Base-by-base conservation (phyloP, 1,139 yeast genomes). In the Scheffersomyces stambukii region DNA sequence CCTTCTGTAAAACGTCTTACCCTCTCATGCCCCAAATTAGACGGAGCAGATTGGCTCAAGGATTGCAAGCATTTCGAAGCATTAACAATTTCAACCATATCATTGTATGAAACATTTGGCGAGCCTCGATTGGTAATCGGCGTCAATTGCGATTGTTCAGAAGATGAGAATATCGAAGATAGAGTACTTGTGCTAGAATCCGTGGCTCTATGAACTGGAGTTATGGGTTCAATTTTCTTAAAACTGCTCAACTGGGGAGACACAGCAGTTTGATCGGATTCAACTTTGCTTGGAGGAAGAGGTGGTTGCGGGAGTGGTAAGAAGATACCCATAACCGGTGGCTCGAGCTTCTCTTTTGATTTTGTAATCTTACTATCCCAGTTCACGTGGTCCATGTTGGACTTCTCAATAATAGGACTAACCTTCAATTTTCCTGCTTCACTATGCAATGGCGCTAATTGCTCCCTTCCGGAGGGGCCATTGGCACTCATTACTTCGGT, bases 11-110 rank as follows among this genome's bases (percentile, higher is more conserved):
- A 20, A 19, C 28, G 20, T 13, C 23, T 18, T 8, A 17, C 16
- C n/a, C 19, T 18, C 30, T 22, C n/a, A n/a, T n/a, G n/a, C n/a
- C n/a, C n/a, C n/a, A n/a, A n/a, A n/a, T n/a, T n/a, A n/a, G n/a
- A n/a, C n/a, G n/a, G n/a, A n/a, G n/a, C n/a, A n/a, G n/a, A n/a
- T 25, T 25, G 32, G 15, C 38, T 33, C 19, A 64, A 45, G 13
- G 57, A 50, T 40, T 63, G 68, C 16, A 64, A 49, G 34, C 70
- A 64, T 37, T 55, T 54, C 14, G 68, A 62, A 4, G 70, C 71
- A 38, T 57, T 60, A 10, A 64, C 58, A 10, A 64, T 50, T 28
- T 62, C 70, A 31, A 52, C 42, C 47, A 57, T 47, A 21, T 57
- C 64, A 10, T 22, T 35, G 19, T 32, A 37, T 26, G 26, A 23